Conservation (phyloP, 163 green algal species). For the Scenedesmus sp. region DNA sequence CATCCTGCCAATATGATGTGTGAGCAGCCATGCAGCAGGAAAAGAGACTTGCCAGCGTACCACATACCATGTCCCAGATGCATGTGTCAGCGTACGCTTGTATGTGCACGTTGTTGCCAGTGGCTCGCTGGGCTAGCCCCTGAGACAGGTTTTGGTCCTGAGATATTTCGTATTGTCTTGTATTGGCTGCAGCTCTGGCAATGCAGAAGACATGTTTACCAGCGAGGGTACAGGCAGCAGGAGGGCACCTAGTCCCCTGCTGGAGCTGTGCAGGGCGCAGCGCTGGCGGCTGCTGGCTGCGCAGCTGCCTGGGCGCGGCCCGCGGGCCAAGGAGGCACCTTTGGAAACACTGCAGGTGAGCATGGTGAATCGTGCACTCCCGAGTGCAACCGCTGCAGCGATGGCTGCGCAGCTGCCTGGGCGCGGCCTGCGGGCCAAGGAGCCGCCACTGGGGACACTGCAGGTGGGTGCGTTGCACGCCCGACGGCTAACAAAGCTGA, state of each 20-base stretch:
- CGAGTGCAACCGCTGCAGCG: background rate
- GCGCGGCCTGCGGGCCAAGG: constrained; percentile 66
- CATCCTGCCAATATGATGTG: no score
- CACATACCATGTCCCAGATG: no score
- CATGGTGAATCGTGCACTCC: background rate
- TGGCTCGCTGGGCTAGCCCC: no score
- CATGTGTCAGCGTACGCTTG: no score
- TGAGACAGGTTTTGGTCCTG: no score
- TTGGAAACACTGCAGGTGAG: constrained; percentile 18
- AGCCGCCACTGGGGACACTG: constrained; percentile 57
- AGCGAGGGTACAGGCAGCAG: constrained; percentile 84
- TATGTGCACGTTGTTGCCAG: no score
- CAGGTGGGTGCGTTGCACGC: background rate
- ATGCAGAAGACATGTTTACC: constrained; percentile 91
- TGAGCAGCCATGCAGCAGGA: no score
- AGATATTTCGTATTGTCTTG: background rate
- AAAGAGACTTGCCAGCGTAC: no score
- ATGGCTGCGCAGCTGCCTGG: constrained; percentile 87
- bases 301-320: constrained; percentile 83
- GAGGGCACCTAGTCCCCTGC: constrained; percentile 73
- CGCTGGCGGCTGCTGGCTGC: constrained; percentile 76
- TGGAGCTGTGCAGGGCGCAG: constrained; percentile 78
- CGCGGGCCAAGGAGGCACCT: constrained; percentile 67
- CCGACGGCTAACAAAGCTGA: no score
- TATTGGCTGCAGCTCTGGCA: constrained; percentile 67